Evolutionary conservation across 106 monocot genomes (phyloP).

Genomic region (Vanilla planifolia): DNA sequence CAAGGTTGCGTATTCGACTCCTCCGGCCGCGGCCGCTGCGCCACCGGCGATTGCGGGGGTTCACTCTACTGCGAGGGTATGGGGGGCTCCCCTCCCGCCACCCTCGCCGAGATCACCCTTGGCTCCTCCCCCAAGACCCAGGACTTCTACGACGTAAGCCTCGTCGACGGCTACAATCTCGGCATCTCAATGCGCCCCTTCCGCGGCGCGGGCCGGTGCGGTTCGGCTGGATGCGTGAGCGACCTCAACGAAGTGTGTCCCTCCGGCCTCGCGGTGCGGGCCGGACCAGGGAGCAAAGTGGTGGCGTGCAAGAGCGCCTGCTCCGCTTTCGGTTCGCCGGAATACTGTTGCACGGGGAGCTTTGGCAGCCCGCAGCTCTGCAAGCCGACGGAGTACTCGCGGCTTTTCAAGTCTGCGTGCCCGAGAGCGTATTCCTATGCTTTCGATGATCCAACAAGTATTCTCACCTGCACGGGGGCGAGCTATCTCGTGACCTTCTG

Average conservation of each 20-base stretch:
- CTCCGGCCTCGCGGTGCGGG: slow-evolving; percentile 23
- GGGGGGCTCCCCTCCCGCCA: slow-evolving; percentile 58
- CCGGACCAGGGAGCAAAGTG: slow-evolving; percentile 25
- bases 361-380: slow-evolving; percentile 62
- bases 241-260: slow-evolving; percentile 58
- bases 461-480: slow-evolving; percentile 53
- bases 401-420: slow-evolving; percentile 61
- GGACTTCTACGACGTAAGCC: slow-evolving; percentile 75
- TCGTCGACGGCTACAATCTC: slow-evolving; percentile 70
- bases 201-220: slow-evolving; percentile 36
- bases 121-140: slow-evolving; percentile 11
- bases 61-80: slow-evolving; percentile 47
- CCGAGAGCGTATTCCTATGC: slow-evolving; percentile 71
- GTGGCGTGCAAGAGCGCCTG: slow-evolving; percentile 76
- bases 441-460: slow-evolving; percentile 65
- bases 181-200: slow-evolving; percentile 47
- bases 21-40: slow-evolving; percentile 45
- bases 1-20: slow-evolving; percentile 54
- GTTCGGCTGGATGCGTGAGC: slow-evolving; percentile 44
- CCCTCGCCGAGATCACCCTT: slow-evolving; percentile 58
- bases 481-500: slow-evolving; percentile 65
- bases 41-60: slow-evolving; percentile 66
- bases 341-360: slow-evolving; percentile 71
- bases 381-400: slow-evolving; percentile 61
- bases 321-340: slow-evolving; percentile 55